These are phyloP conservation scores for Cordyceps javanica DNA, from an alignment of 2,329 filamentous ascomycete species.

Conservation along the genomic window DNA sequence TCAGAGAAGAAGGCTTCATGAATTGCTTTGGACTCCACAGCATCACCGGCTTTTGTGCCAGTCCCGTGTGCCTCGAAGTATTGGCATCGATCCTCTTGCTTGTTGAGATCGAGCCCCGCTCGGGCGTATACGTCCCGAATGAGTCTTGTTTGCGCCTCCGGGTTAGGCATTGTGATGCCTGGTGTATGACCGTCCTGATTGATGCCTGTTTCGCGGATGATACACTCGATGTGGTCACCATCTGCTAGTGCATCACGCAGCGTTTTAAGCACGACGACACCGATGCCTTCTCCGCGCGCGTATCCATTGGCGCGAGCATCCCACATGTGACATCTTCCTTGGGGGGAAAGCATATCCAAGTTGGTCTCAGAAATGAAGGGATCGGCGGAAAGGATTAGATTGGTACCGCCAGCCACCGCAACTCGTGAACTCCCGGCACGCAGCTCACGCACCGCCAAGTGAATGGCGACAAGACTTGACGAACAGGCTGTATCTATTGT, in stretches of 20 bases:
- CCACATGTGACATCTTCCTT: constrained; percentile 39
- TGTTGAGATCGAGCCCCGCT: constrained; percentile 17
- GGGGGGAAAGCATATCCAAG: constrained; percentile 41
- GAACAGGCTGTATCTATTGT: constrained; percentile 46
- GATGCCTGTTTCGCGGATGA: constrained; percentile 41
- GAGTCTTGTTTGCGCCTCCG: constrained; percentile 32
- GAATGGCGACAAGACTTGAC: constrained; percentile 41
- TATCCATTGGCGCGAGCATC: constrained; percentile 37
- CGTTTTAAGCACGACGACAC: constrained; percentile 46
- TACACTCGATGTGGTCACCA: constrained; percentile 44
- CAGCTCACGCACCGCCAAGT: constrained; percentile 40
- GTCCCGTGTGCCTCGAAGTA: constrained; percentile 41
- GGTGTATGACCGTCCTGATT: constrained; percentile 49
- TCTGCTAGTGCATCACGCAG: constrained; percentile 45
- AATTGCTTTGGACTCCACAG: constrained; percentile 38
- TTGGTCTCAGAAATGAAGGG: constrained; percentile 33
- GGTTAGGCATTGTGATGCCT: constrained; percentile 49
- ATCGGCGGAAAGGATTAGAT: constrained; percentile 12
- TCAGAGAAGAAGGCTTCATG: neutral
- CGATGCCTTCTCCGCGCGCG: constrained; percentile 50
- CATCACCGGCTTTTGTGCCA: constrained; percentile 44
- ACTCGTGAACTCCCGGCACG: constrained; percentile 34
- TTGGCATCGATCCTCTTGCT: constrained; percentile 23
- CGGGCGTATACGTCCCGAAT: constrained; percentile 25
- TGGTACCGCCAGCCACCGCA: constrained; percentile 29